Base-by-base conservation (phyloP, 495 filamentous ascomycete genomes). In the Letharia lupina region DNA sequence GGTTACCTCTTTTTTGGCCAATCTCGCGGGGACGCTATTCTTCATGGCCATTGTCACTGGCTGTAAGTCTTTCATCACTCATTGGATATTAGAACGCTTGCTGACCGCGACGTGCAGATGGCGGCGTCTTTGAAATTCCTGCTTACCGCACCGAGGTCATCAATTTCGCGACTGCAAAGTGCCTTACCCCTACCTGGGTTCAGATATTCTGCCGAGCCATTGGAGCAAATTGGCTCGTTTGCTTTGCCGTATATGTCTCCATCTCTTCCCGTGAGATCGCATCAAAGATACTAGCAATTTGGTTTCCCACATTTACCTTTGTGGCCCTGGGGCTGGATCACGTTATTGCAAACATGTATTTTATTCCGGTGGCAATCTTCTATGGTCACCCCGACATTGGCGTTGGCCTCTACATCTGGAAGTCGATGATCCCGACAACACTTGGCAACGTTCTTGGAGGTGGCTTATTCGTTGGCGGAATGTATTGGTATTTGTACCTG, bases 301-400 rank as follows among this genome's bases (percentile, higher is more conserved):
- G 86, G 84, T 84, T 79, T 73, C 84, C 84, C 0, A 83, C 83
- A 31, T 84, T 85, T 62, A 80, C 80, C 13, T 87, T 86, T 68
- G 84, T 85, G 20, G 79, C 77, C 13, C 75, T 87, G 8, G 82
- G 81, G 0, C 77, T 86, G 9, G 84, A 87, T 48, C 85, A 87
- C 73, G 84, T 86, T 56, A 82, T 87, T 39, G 84, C 84, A 54
- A 87, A 86, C 68, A 87, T 86, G 83, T 86, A 84, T 45, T 85
- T 86, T 69, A 81, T 87, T 45, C 83, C 84, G 12, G 71, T 83
- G 69, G 81, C 74, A 11, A 83, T 87, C 39, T 87, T 79, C 73
- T 67, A 83, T 1, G 76, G 74, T 0, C 76, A 83, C 0, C 82
- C 84, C 0, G 73, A 70, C 1, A 75, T 87, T 35, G 76, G 75